phyloP scores from a whole-genome alignment of 495 filamentous ascomycete species.

The Geoglossum glabrum region DNA sequence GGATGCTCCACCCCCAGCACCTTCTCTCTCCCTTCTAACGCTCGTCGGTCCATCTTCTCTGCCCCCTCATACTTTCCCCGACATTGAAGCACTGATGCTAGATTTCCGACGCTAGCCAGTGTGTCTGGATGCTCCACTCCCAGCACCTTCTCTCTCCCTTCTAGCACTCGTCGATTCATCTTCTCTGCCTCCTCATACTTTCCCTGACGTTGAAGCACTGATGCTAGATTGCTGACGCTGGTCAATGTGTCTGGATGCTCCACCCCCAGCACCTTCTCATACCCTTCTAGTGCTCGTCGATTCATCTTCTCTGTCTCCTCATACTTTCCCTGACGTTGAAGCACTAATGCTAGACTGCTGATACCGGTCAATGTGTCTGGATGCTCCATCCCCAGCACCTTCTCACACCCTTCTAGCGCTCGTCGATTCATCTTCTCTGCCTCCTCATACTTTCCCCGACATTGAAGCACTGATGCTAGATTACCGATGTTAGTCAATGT shows the following conservation, averaged over 20 bases:
- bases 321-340: slow-evolving; percentile 8
- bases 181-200: slow-evolving; percentile 1
- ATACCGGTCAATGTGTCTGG: too few species aligned
- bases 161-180: slow-evolving; percentile 1
- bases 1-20: too few species aligned
- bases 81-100: neutral
- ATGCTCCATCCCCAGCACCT: too few species aligned
- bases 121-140: slow-evolving; percentile 2
- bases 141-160: neutral
- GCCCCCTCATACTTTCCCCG: neutral
- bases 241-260: slow-evolving; percentile 2
- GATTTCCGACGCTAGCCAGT: slow-evolving; percentile 4
- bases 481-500: too few species aligned
- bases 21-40: neutral
- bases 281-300: slow-evolving; percentile 3
- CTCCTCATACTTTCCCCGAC: too few species aligned
- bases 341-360: too few species aligned
- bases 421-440: too few species aligned
- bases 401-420: too few species aligned
- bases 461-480: too few species aligned
- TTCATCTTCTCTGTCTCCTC: slow-evolving; percentile 3
- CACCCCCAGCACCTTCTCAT: slow-evolving; percentile 1
- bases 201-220: neutral
- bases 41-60: slow-evolving; percentile 2
- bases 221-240: slow-evolving; percentile 4